Conservation (phyloP, 306 rosid species). For the Albizia julibrissin region DNA sequence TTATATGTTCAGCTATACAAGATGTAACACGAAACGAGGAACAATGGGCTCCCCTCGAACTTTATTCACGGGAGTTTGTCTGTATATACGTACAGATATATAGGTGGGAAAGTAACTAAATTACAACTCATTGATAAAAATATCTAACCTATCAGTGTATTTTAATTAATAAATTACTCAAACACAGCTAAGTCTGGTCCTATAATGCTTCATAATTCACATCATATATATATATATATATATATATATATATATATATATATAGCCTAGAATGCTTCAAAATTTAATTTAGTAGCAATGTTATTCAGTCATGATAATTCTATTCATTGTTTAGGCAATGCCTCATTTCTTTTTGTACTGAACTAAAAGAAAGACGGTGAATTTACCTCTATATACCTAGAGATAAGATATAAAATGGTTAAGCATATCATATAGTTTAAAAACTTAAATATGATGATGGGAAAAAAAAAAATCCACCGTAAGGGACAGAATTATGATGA, state of each 20-base stretch:
- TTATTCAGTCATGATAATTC: neutral
- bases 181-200: conserved; percentile 3
- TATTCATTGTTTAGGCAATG: neutral
- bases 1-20: neutral
- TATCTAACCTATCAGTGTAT: neutral
- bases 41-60: too few relatives aligned
- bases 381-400: neutral
- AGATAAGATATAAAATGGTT: neutral
- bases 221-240: too few relatives aligned
- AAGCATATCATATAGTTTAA: neutral
- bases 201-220: conserved; percentile 1
- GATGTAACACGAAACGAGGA: too few relatives aligned
- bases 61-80: neutral
- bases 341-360: neutral
- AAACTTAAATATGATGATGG: neutral
- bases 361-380: neutral
- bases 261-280: too few relatives aligned
- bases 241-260: too few relatives aligned
- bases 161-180: too few relatives aligned
- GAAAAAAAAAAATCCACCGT: too few relatives aligned
- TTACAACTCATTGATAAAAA: neutral
- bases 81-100: too few relatives aligned
- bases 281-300: too few relatives aligned
- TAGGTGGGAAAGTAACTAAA: neutral
- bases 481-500: neutral